phyloP scores from a whole-genome alignment of 1,284 basidiomycete genomes.

The Heterobasidion parviporum region DNA sequence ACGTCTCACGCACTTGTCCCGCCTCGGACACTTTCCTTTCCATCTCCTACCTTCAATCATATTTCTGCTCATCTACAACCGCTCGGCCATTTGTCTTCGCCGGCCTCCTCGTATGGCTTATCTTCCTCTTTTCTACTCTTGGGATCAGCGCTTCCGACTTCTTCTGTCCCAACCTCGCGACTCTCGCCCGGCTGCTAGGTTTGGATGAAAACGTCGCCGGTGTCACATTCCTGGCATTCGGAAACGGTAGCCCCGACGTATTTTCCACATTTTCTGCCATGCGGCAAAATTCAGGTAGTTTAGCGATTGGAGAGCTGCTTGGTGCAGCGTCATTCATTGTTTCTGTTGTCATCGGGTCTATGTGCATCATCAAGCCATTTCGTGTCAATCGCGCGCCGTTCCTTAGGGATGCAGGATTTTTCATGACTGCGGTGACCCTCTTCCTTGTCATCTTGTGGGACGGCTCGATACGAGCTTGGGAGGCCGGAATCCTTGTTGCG shows the following conservation, averaged over 20 bases:
- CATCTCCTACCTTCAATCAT: slow-evolving; percentile 58
- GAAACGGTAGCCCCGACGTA: slow-evolving; percentile 88
- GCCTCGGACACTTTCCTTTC: slow-evolving; percentile 54
- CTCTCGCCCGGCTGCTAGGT: slow-evolving; percentile 75
- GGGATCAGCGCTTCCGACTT: slow-evolving; percentile 93
- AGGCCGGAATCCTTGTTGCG: slow-evolving; percentile 66
- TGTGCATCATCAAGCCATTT: slow-evolving; percentile 95
- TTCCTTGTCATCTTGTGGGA: slow-evolving; percentile 79
- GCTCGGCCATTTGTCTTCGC: slow-evolving; percentile 52
- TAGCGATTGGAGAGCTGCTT: slow-evolving; percentile 92
- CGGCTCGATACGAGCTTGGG: slow-evolving; percentile 63
- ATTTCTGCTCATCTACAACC: slow-evolving; percentile 55
- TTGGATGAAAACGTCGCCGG: slow-evolving; percentile 88
- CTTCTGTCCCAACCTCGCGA: slow-evolving; percentile 90
- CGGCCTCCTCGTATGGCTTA: slow-evolving; percentile 65
- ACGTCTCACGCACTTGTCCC: slow-evolving; percentile 49
- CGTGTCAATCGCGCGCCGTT: slow-evolving; percentile 76
- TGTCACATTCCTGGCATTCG: slow-evolving; percentile 90
- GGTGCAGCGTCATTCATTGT: slow-evolving; percentile 96
- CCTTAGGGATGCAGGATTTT: slow-evolving; percentile 91
- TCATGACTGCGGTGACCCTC: slow-evolving; percentile 70
- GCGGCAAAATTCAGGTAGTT: slow-evolving; percentile 74
- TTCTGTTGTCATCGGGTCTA: slow-evolving; percentile 90
- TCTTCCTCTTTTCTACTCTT: slow-evolving; percentile 82
- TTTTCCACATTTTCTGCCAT: slow-evolving; percentile 96